Percentiles rank a stretch among this genome's conserved stretches.
Conservation (phyloP, 148 eudicot genomes). For the Linanthus parryae region DNA sequence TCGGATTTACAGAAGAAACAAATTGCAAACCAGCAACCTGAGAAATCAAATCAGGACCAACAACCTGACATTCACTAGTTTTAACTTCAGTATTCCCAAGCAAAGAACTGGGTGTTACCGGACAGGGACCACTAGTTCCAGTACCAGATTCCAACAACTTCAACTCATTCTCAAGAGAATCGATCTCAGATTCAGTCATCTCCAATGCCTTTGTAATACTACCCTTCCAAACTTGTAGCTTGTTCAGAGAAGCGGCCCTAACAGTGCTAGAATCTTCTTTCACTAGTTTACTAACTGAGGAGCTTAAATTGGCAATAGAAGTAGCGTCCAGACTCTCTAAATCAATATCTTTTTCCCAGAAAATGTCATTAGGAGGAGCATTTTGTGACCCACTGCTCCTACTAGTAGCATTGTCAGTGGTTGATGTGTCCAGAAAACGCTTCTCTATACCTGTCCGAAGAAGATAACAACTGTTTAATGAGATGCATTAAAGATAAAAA, state of each 20-base stretch:
- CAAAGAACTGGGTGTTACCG: slow-evolving; percentile 31
- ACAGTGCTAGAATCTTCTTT: slow-evolving; percentile 40
- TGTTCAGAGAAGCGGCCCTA: slow-evolving; percentile 50
- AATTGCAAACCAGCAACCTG: slow-evolving; percentile 38
- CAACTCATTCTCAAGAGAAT: slow-evolving; percentile 74
- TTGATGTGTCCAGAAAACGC: slow-evolving; percentile 25
- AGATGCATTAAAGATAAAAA: background rate
- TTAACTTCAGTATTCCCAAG: slow-evolving; percentile 22
- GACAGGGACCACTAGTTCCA: slow-evolving; percentile 17
- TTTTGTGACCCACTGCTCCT: slow-evolving; percentile 38
- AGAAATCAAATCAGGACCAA: slow-evolving; percentile 14
- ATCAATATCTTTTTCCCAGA: slow-evolving; percentile 34
- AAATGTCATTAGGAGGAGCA: slow-evolving; percentile 28
- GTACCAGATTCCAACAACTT: slow-evolving; percentile 32
- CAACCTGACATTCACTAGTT: slow-evolving; percentile 27
- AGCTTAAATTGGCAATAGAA: slow-evolving; percentile 40
- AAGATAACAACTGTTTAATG: background rate
- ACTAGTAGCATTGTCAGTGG: slow-evolving; percentile 34
- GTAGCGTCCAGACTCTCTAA: slow-evolving; percentile 41
- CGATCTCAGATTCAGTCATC: slow-evolving; percentile 76
- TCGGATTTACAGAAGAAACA: slow-evolving; percentile 32
- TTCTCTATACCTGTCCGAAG: slow-evolving; percentile 53
- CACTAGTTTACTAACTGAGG: slow-evolving; percentile 50
- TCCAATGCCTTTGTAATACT: slow-evolving; percentile 61
- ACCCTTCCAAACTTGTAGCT: slow-evolving; percentile 54